Evolutionary conservation across 2,329 filamentous ascomycete species (phyloP).

Genomic region (Arachnomyces sp.): DNA sequence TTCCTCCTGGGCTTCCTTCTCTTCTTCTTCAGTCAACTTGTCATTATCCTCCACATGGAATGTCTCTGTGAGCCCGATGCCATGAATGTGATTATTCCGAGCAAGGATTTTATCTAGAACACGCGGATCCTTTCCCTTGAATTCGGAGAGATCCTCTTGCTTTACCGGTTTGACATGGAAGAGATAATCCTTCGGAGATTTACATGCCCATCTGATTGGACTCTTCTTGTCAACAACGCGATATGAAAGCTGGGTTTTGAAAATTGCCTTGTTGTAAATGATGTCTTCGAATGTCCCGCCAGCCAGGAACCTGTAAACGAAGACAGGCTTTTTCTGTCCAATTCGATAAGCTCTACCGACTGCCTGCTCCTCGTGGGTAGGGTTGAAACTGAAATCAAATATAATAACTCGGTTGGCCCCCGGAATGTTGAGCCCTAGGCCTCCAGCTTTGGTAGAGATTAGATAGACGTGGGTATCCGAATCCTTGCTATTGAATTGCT

Average conservation of each 20-base stretch:
- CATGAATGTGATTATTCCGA: conserved; percentile 21
- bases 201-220: conserved; percentile 58
- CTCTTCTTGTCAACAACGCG: conserved; percentile 81
- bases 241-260: conserved; percentile 72
- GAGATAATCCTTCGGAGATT: conserved; percentile 50
- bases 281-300: conserved; percentile 73
- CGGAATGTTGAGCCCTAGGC: conserved; percentile 73
- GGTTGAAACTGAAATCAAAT: conserved; percentile 77
- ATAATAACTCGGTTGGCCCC: conserved; percentile 81
- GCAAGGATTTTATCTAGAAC: conserved; percentile 53
- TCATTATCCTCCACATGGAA: conserved; percentile 64
- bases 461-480: conserved; percentile 56
- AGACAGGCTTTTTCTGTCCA: conserved; percentile 72
- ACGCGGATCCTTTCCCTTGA: conserved; percentile 51
- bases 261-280: conserved; percentile 66
- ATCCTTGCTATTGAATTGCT: conserved; percentile 57
- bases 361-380: conserved; percentile 75
- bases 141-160: conserved; percentile 46
- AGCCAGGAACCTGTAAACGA: conserved; percentile 72
- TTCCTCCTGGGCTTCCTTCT: conserved; percentile 45
- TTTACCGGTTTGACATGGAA: conserved; percentile 47
- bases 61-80: conserved; percentile 61
- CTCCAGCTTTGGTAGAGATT: conserved; percentile 77
- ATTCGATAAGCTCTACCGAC: conserved; percentile 80
- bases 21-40: conserved; percentile 55